Evolutionary conservation across 116 monocot genomes (phyloP), one percentile per base, ranked within the genome.

Genomic region (Dioscorea cayenensis): DNA sequence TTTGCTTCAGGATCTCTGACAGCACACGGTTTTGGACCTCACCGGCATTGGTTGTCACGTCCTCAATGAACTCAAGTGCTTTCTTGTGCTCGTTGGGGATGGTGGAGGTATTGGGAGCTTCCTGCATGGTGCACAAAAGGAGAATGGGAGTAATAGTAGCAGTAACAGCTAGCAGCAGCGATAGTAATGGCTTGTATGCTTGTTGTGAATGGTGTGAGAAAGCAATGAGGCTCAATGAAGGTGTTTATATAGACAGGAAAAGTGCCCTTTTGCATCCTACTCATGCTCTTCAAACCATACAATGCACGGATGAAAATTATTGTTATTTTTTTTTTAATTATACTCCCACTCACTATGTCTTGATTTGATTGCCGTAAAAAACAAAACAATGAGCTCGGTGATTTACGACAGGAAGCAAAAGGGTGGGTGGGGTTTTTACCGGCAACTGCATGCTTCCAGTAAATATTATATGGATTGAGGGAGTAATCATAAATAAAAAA

Each of bases 1-100:
- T 95, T 61, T 89, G 95, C 3, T 69, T 19, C 29, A 95, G 89
- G 37, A 95, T 91, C 79, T 95, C 91, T 1, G 78, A 51, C 2
- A 89, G 83, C 8, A 89, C 85, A 32, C 78, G 72, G 16, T 52
- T 70, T 65, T 89, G 89, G 27, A 83, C 75, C 17, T 62, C 9
- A 25, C 67, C 85, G 19, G 78, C 80, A 69, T 85, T 78, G 1
- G 64, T 64, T 0, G 85, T 89, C 49, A 82, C 80, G 7, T 76
- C 76, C 55, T 89, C 85, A 65, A 89, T 89, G 85, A 83, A 89
- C 21, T 68, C 68, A 28, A 82, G 73, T 20, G 81, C 80, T 66
- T 71, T 77, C 55, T 52, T 51, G 74, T 85, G 84, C 35, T 75
- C 72, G 18, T 73, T 72, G 2, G 88, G 87, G 38, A 74, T 50